Conservation (phyloP, 2,329 filamentous ascomycete genomes). For the Trichoderma guizhouense region DNA sequence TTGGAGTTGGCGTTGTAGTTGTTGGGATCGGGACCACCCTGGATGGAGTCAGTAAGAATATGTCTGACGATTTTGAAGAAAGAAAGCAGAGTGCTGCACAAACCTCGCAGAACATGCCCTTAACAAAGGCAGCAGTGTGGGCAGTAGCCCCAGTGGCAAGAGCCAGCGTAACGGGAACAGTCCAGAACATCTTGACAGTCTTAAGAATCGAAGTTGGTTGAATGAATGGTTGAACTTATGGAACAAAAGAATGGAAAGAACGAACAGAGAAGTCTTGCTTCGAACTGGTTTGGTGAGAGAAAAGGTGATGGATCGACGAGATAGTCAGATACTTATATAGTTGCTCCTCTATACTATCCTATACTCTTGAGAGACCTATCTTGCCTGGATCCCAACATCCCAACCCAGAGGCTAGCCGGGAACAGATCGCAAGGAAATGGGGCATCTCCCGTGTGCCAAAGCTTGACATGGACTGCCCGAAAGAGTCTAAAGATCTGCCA, state of each 20-base stretch:
- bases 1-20: constrained; percentile 40
- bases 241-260: not conserved
- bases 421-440: not conserved
- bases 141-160: constrained; percentile 20
- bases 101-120: constrained; percentile 25
- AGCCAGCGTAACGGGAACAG: constrained; percentile 16
- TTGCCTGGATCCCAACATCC: not conserved
- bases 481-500: constrained; percentile 5
- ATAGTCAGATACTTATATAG: constrained; percentile 1
- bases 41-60: not conserved
- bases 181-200: constrained; percentile 16
- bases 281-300: not conserved
- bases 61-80: no score
- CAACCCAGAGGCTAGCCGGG: not conserved
- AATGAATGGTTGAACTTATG: not conserved
- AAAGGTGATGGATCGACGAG: not conserved
- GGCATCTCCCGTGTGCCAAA: not conserved
- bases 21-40: constrained; percentile 25
- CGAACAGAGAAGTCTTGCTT: not conserved
- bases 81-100: not conserved
- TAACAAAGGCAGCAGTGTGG: constrained; percentile 22
- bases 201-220: not conserved
- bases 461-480: not conserved
- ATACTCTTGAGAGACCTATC: not conserved
- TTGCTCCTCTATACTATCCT: not conserved